Evolutionary conservation across 352 stramenopile species (phyloP), one percentile per base, ranked within the genome.

Genomic region (Globisporangium perplexum): DNA sequence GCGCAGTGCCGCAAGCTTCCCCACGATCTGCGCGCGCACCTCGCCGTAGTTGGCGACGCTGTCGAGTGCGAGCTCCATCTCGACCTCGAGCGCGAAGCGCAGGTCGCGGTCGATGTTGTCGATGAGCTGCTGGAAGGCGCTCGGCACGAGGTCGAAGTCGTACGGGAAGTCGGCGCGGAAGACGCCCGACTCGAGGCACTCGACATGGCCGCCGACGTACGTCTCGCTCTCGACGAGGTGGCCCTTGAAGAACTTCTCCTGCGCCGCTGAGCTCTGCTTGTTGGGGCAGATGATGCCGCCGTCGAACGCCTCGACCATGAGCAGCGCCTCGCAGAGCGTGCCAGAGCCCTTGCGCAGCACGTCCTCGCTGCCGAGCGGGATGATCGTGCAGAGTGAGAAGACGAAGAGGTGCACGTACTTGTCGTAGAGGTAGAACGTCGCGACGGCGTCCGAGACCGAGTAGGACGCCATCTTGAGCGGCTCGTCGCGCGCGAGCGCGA

Each of bases 401-500:
- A 99, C 98, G 68, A 99, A 99, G 53, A 99, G 68, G 65, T 99
- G 96, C 30, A 99, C 96, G 62, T 99, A 99, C 62, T 98, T 98
- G 59, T 98, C 95, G 70, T 99, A 99, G 17, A 99, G 71, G 69
- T 99, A 99, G 68, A 98, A 99, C 0, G 97, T 99, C 1, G 97
- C 96, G 12, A 99, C 96, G n/a, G 97, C 97, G 77, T 99, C 97
- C 18, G 96, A 99, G n/a, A 99, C 97, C 18, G 95, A 99, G 75
- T 99, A 99, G 22, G 91, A 97, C 1, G 97, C 96, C 97, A 99
- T 99, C 57, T 98, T 91, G 22, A 93, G 72, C 11, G 97, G 97
- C 44, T 96, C 69, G 65, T 98, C 94, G 41, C 84, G 81, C 4
- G 97, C 97, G 54, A 98, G 88, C 3, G 80, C 72, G 23, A 99